These are phyloP conservation scores for Globisporangium spiculum DNA, from an alignment of 352 stramenopile genomes.

Conservation along the genomic window DNA sequence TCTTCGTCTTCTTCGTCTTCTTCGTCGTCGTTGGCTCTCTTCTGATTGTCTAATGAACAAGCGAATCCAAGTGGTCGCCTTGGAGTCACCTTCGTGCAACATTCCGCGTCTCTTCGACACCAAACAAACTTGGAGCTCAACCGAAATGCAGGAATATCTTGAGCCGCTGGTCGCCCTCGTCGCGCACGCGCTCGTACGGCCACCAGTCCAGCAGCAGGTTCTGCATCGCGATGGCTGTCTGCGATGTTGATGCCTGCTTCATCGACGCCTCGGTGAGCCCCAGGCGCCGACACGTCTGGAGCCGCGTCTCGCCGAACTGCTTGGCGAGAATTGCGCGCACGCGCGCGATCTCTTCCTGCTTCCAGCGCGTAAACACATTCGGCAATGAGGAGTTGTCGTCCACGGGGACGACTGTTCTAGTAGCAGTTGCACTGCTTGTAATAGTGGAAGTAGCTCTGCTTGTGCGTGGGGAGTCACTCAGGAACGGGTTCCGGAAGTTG, in stretches of 20 bases:
- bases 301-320: constrained; percentile 65
- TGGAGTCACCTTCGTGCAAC: constrained; percentile 30
- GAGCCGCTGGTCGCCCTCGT: constrained; percentile 51
- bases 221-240: constrained; percentile 50
- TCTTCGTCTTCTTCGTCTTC: background rate
- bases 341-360: constrained; percentile 35
- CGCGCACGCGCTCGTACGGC: constrained; percentile 34
- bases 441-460: background rate
- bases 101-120: constrained; percentile 26
- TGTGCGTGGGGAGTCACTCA: constrained; percentile 8
- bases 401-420: background rate
- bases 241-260: constrained; percentile 41
- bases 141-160: constrained; percentile 80
- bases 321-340: constrained; percentile 43
- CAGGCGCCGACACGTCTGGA: constrained; percentile 54
- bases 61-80: constrained; percentile 13
- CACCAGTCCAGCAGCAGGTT: constrained; percentile 64
- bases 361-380: constrained; percentile 58
- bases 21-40: constrained; percentile 13
- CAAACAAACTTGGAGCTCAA: constrained; percentile 19
- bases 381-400: constrained; percentile 20
- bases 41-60: background rate
- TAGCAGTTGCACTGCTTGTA: background rate
- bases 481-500: constrained; percentile 12
- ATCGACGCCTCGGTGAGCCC: constrained; percentile 64